Conservation (phyloP, 345 rosid genomes). For the Citrus inodora region DNA sequence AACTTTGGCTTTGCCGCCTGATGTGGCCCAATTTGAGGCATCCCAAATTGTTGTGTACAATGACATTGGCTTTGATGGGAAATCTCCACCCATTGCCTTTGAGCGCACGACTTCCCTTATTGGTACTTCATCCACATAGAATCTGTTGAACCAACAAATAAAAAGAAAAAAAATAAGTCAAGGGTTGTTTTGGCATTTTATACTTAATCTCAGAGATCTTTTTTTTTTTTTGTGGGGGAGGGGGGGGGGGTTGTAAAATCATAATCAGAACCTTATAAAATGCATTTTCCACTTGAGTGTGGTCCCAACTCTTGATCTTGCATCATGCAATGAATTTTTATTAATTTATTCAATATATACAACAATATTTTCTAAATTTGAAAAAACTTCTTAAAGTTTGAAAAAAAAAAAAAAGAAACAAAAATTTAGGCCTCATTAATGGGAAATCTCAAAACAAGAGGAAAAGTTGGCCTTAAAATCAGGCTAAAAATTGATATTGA, state of each 20-base stretch:
- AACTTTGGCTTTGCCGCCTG: slow-evolving; percentile 72
- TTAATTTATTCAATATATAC: background rate
- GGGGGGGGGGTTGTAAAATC: too few relatives aligned
- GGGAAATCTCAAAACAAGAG: background rate
- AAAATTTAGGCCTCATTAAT: background rate
- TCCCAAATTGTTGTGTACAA: slow-evolving; percentile 98
- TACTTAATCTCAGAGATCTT: too few relatives aligned
- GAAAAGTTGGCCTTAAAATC: background rate
- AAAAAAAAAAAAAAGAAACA: background rate
- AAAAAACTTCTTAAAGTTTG: background rate
- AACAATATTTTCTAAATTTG: background rate
- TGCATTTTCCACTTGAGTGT: background rate
- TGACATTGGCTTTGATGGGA: slow-evolving; percentile 85
- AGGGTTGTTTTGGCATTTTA: background rate
- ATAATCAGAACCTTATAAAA: too few relatives aligned
- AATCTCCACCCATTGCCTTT: slow-evolving; percentile 73
- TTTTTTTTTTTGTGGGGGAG: too few relatives aligned
- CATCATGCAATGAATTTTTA: background rate
- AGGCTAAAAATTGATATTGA: background rate
- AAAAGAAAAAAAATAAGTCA: background rate
- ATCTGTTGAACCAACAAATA: slow-evolving; percentile 35
- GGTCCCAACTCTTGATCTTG: background rate
- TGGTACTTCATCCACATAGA: slow-evolving; percentile 83
- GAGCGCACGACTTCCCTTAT: slow-evolving; percentile 66
- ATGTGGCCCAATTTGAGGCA: slow-evolving; percentile 89